phyloP scores from a whole-genome alignment of 352 stramenopile genomes.

The Globisporangium mamillatum region DNA sequence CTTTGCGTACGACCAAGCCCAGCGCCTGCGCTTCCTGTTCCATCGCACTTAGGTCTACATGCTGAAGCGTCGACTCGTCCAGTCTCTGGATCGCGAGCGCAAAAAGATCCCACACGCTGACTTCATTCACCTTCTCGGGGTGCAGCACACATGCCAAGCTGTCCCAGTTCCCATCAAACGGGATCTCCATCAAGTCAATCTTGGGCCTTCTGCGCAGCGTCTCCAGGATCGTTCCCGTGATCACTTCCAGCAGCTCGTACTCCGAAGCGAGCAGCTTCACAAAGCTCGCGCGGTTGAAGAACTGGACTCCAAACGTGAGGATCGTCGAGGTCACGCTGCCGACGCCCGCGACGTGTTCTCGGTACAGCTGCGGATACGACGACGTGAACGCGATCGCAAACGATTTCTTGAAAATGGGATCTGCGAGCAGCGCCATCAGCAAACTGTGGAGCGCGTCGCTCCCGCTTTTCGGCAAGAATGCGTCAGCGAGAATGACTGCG shows the following conservation, averaged over 20 bases:
- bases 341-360: constrained; percentile 69
- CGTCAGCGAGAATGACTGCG: constrained; percentile 83
- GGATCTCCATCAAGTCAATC: constrained; percentile 36
- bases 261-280: constrained; percentile 83
- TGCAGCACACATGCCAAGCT: constrained; percentile 40
- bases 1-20: constrained; percentile 37
- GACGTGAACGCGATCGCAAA: constrained; percentile 94
- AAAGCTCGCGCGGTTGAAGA: constrained; percentile 98
- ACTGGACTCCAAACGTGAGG: constrained; percentile 95
- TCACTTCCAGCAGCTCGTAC: constrained; percentile 70
- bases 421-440: constrained; percentile 94
- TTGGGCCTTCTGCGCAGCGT: constrained; percentile 62
- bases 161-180: constrained; percentile 48
- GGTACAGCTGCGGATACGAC: constrained; percentile 89
- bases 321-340: constrained; percentile 87
- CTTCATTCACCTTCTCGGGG: constrained; percentile 27
- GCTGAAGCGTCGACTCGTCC: constrained; percentile 32
- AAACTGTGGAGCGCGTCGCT: constrained; percentile 90
- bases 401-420: constrained; percentile 96
- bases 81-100: constrained; percentile 57
- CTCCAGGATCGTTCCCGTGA: constrained; percentile 68
- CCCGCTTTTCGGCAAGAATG: constrained; percentile 74
- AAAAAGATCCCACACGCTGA: constrained; percentile 68
- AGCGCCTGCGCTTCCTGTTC: constrained; percentile 39
- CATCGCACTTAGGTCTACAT: constrained; percentile 48